Evolutionary conservation across 768 basidiomycete genomes (phyloP), one percentile per base, ranked within the genome.

Genomic region (Kockovaella imperatae): DNA sequence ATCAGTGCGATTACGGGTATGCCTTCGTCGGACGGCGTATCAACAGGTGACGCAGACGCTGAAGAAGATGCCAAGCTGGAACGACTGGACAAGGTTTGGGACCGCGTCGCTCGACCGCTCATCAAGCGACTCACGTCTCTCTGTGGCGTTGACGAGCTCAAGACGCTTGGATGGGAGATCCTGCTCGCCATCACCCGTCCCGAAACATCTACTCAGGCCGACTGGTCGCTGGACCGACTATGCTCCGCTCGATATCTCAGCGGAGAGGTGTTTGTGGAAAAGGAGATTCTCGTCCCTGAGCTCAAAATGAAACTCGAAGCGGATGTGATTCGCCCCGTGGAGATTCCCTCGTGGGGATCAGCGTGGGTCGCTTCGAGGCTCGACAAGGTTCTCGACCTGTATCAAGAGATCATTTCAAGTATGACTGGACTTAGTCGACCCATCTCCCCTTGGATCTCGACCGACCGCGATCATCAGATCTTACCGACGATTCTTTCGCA

Each of bases 101-200:
- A 65, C n/a, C 53, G 78, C 18, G 77, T 83, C 38, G 70, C 86
- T 18, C 74, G 75, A 26, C 77, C 80, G 6, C 82, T 87, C 63
- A 64, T 87, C 21, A 76, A 64, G 50, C 75, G 75, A 17, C 77
- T 87, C 47, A 35, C 57, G 25, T 15, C 15, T 15, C 47, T 67
- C 5, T 39, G 47, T 11, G 69, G 56, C 11, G 43, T 65, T 2
- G 67, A 68, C 36, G 36, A 45, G 8, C 39, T 68, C 21, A 67
- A 59, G 35, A 36, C 51, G 15, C 54, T 61, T 30, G 59, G 58
- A 1, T 68, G 64, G 67, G 29, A 45, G 4, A 62, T 67, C 7
- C 39, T 70, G 23, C 43, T 44, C 5, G 66, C 68, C 8, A 58
- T 70, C 38, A 63, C 65, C 11, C 44, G 46, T 24, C 31, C 47